Evolutionary conservation across 2,329 filamentous ascomycete species (phyloP).

Genomic region (Phialocephala subalpina): DNA sequence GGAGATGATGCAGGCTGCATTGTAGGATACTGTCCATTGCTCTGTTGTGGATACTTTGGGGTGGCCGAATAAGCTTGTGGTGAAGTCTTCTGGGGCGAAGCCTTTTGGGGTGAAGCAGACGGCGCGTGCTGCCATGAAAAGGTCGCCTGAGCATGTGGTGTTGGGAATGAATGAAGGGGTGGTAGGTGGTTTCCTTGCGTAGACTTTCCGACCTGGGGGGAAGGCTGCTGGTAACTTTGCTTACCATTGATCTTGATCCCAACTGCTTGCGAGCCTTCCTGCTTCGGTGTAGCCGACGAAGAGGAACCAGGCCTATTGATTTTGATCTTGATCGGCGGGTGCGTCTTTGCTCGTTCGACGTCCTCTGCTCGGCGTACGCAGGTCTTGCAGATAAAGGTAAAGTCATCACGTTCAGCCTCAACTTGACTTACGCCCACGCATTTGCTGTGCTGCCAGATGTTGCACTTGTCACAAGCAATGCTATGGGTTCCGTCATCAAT

Average conservation of each 20-base stretch:
- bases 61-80: not conserved
- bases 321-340: slow-evolving; percentile 64
- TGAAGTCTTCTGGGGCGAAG: not conserved
- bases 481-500: slow-evolving; percentile 96
- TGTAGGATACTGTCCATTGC: not conserved
- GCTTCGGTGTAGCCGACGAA: slow-evolving; percentile 46
- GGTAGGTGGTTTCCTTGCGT: slow-evolving; percentile 18
- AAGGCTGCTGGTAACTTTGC: slow-evolving; percentile 24
- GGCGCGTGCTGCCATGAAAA: slow-evolving; percentile 22
- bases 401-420: slow-evolving; percentile 85
- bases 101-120: slow-evolving; percentile 16
- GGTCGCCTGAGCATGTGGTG: slow-evolving; percentile 11
- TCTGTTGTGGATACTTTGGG: slow-evolving; percentile 1
- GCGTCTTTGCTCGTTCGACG: slow-evolving; percentile 66
- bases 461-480: slow-evolving; percentile 92
- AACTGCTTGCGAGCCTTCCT: slow-evolving; percentile 31
- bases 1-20: not conserved
- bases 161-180: slow-evolving; percentile 27
- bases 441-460: slow-evolving; percentile 95
- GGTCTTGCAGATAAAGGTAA: slow-evolving; percentile 83
- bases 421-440: slow-evolving; percentile 82
- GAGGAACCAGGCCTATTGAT: slow-evolving; percentile 57
- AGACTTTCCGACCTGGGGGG: slow-evolving; percentile 6
- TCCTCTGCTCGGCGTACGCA: slow-evolving; percentile 76
- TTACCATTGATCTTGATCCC: slow-evolving; percentile 28